Percentiles rank a stretch among this genome's conserved stretches.
These are phyloP conservation scores for Aspergillus eucalypticola DNA, from an alignment of 2,329 filamentous ascomycete species.

Conservation along the genomic window DNA sequence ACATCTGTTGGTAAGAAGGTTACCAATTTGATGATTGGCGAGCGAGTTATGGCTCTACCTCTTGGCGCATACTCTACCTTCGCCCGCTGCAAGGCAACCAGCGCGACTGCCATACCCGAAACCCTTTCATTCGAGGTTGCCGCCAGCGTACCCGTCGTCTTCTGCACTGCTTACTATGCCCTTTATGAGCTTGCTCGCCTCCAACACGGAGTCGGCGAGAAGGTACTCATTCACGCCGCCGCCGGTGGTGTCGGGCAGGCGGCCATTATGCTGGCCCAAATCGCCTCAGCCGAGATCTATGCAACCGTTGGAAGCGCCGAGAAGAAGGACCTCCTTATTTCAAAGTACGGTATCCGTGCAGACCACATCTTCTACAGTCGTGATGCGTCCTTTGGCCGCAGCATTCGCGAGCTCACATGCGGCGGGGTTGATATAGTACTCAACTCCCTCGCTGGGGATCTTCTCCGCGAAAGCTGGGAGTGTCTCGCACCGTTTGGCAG, in stretches of 20 bases:
- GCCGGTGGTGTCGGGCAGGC: background rate
- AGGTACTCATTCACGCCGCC: background rate
- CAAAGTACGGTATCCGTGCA: background rate
- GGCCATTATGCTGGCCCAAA: background rate
- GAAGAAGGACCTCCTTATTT: background rate
- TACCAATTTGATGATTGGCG: background rate
- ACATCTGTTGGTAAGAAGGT: background rate
- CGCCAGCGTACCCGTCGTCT: background rate
- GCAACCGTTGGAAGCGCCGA: background rate
- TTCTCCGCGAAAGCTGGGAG: constrained; percentile 28
- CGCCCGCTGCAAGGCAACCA: background rate
- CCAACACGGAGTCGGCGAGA: background rate
- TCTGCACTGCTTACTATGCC: background rate
- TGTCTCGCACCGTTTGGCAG: constrained; percentile 34
- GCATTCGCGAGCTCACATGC: constrained; percentile 9
- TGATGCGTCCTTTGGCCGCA: background rate
- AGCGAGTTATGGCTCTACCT: background rate
- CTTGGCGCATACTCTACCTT: background rate
- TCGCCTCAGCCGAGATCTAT: background rate
- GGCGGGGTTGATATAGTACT: no score
- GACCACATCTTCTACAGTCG: background rate
- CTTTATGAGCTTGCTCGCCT: background rate
- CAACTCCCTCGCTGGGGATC: constrained; percentile 15
- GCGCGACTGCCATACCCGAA: background rate
- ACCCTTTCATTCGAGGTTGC: background rate